Conservation (phyloP, 441 rosid species). For the Macaranga tanarius region DNA sequence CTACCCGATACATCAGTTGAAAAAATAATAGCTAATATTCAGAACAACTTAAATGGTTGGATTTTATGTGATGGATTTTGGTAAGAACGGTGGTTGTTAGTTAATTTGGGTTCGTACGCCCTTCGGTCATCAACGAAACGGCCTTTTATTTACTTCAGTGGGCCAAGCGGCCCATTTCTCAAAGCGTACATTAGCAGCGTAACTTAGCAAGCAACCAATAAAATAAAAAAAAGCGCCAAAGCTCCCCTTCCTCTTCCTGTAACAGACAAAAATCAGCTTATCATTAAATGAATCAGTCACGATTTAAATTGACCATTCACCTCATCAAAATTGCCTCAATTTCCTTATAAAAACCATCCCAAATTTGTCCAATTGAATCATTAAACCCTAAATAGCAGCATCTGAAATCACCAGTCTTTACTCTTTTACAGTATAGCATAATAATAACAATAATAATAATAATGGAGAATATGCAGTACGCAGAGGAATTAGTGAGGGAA, state of each 20-base stretch:
- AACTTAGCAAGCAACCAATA: background rate
- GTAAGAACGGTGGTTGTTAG: too few species aligned
- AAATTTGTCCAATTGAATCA: background rate
- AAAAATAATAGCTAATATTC: too few species aligned
- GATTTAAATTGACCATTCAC: background rate
- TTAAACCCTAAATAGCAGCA: background rate
- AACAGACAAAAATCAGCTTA: background rate
- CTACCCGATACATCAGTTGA: too few species aligned
- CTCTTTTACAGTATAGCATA: too few species aligned
- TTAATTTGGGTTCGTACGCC: too few species aligned
- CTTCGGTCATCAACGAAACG: too few species aligned
- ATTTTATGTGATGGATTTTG: too few species aligned
- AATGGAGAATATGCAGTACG: slow-evolving; percentile 71
- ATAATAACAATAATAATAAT: too few species aligned
- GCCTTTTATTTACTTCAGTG: too few species aligned
- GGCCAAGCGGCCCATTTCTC: too few species aligned
- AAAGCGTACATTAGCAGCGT: background rate
- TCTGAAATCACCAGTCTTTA: too few species aligned
- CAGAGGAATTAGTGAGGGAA: slow-evolving; percentile 68
- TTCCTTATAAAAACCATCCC: background rate
- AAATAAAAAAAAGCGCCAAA: background rate
- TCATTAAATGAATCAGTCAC: background rate
- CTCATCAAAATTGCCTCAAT: background rate
- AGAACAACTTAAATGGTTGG: too few species aligned
- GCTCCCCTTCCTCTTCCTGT: background rate